Evolutionary conservation across 2,329 filamentous ascomycete genomes (phyloP), one percentile per base, ranked within the genome.

Genomic region (Cladosporium oxysporum): DNA sequence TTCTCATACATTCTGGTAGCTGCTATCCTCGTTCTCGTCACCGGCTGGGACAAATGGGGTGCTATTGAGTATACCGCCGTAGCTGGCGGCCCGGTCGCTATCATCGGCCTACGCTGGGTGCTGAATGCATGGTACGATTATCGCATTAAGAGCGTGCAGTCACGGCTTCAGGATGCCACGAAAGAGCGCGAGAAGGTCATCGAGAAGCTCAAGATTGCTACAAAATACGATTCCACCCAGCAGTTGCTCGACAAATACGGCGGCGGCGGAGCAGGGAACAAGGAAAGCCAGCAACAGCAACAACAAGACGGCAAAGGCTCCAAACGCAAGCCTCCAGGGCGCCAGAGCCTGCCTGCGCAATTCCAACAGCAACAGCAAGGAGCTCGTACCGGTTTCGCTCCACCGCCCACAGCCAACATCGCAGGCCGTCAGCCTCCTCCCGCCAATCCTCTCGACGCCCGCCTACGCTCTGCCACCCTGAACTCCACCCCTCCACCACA

Each of bases 201-300:
- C 70, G 90, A 96, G 76, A 93, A 93, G 79, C 87, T 99, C 69
- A 99, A 99, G 80, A 89, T 90, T 66, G 93, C 93, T 29, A 99
- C 95, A 37, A 97, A 91, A 78, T 99, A 97, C 81, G 92, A 98
- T 79, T 95, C 93, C 35, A 99, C 95, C 1, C 88, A 96, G 74
- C 88, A 97, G 76, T 80, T 99, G 67, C 86, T 99, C 12, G 92
- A 98, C 74, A 99, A 98, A 74, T 99, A 99, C 77, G 93, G 93
- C 41, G 91, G 88, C 11, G 82, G 83, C 23, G 59, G 58, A 6
- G 87, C 89, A 26, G 57, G 58, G 69, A 79, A 68, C 68, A 68
- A 66, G 35, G 68, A 71, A 55, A 18, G 26, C 29, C 79, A 73
- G 68, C 73, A 73, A 67, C 73, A 69, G 59, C 76, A 68, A 80